A percentile compares a stretch with the other conserved stretches of the same genome.
Conservation (phyloP, 1,284 basidiomycete species). For the Ceratobasidium sp. region DNA sequence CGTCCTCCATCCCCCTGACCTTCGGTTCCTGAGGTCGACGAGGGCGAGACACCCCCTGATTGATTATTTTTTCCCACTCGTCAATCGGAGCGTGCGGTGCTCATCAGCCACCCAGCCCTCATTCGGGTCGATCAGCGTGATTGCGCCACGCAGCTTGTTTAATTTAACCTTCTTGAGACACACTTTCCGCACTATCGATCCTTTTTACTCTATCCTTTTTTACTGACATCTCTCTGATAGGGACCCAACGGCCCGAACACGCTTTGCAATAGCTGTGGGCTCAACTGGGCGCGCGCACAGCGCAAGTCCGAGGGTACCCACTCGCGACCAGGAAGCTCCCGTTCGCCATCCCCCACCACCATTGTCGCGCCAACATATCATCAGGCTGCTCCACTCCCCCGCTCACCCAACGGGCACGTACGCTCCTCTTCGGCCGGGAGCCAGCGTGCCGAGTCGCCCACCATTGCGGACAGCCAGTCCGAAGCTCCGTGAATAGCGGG, state of each 20-base stretch:
- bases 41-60: neutral
- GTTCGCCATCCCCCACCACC: conserved; percentile 14
- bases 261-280: conserved; percentile 35
- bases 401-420: conserved; percentile 2
- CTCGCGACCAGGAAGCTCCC: conserved; percentile 16
- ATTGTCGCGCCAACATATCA: conserved; percentile 20
- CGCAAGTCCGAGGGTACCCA: conserved; percentile 26
- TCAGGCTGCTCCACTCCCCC: conserved; percentile 8
- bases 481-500: neutral
- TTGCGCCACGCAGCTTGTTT: conserved; percentile 26
- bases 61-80: conserved; percentile 21
- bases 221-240: conserved; percentile 3
- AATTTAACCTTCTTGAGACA: conserved; percentile 35
- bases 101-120: conserved; percentile 25
- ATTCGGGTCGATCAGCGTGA: conserved; percentile 1
- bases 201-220: conserved; percentile 10
- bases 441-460: conserved; percentile 11
- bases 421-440: conserved; percentile 16
- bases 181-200: neutral
- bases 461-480: neutral
- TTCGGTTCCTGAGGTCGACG: neutral
- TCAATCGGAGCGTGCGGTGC: conserved; percentile 15
- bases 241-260: conserved; percentile 34
- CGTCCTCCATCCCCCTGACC: neutral
- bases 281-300: conserved; percentile 34